Conservation (phyloP, 1,284 basidiomycete genomes). For the Ceratobasidium sp. region DNA sequence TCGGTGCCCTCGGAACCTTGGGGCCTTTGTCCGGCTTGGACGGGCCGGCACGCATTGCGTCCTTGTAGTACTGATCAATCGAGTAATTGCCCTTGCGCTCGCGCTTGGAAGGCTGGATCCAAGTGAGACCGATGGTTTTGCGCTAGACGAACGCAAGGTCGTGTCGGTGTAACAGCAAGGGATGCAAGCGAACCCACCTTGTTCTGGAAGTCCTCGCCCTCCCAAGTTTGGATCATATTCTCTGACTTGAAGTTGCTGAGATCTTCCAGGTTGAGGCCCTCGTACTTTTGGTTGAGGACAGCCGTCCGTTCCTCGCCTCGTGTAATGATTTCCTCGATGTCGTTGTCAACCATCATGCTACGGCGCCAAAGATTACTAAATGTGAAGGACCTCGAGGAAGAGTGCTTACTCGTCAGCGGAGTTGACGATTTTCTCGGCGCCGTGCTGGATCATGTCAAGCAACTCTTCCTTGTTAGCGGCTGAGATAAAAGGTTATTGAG, state of each 20-base stretch:
- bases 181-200: conserved; percentile 58
- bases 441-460: conserved; percentile 98
- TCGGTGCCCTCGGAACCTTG: conserved; percentile 86
- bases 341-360: conserved; percentile 84
- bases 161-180: conserved; percentile 22
- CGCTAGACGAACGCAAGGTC: conserved; percentile 55
- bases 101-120: conserved; percentile 92
- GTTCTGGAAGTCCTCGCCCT: conserved; percentile 90
- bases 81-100: conserved; percentile 97
- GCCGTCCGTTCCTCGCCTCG: conserved; percentile 91
- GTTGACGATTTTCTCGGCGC: conserved; percentile 96
- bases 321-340: conserved; percentile 93
- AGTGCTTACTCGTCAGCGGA: conserved; percentile 64
- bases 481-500: conserved; percentile 45
- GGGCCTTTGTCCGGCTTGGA: conserved; percentile 83
- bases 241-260: conserved; percentile 97
- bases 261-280: conserved; percentile 91
- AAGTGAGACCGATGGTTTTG: conserved; percentile 76
- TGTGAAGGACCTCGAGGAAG: not conserved
- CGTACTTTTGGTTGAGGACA: conserved; percentile 91
- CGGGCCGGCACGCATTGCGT: conserved; percentile 81
- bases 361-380: not conserved
- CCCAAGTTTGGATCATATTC: conserved; percentile 87
- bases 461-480: conserved; percentile 96
- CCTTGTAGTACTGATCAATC: conserved; percentile 93